Base-by-base conservation (phyloP, 805 yeast species). In the Candida sphagnicola region DNA sequence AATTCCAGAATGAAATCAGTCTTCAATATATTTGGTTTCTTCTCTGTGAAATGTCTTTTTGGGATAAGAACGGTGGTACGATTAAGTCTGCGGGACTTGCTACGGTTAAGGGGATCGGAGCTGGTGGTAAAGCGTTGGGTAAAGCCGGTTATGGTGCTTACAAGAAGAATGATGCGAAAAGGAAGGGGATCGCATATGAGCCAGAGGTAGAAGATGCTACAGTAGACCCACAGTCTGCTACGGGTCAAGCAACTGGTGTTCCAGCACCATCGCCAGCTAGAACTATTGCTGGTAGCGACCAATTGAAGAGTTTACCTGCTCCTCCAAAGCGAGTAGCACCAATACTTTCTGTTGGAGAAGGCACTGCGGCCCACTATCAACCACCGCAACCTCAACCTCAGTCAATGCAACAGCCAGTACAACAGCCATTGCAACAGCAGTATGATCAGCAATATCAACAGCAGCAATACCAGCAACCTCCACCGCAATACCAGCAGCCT, bases 141-240 rank as follows among this genome's bases (percentile, higher is more conserved):
- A 72, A 73, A 43, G 77, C 76, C n/a, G 80, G 79, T 0, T 62
- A 67, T 45, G 56, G 57, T 8, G 74, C 80, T 1, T 75, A 75
- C 51, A 74, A 74, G 44, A 70, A 70, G 36, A 60, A 61, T 45
- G 58, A 57, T 8, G 59, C 57, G 19, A 48, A 53, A 33, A 42
- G 50, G 24, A 55, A 59, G 46, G 59, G 61, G 15, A 21, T 16
- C 6, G 35, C 28, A 2, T 8, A 28, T n/a, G 34, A 15, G 13
- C 25, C 31, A 4, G 24, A 18, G 12, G 28, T 33, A 18, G 35
- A 15, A 10, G 25, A 21, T 18, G 15, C n/a, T n/a, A n/a, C n/a
- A n/a, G 8, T 12, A 13, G 14, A n/a, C 11, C 14, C 8, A 28
- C 13, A 28, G 8, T 15, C 31, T 10, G 28, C n/a, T n/a, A n/a